phyloP scores from a whole-genome alignment of 352 stramenopile species.

The Globisporangium emineosum region DNA sequence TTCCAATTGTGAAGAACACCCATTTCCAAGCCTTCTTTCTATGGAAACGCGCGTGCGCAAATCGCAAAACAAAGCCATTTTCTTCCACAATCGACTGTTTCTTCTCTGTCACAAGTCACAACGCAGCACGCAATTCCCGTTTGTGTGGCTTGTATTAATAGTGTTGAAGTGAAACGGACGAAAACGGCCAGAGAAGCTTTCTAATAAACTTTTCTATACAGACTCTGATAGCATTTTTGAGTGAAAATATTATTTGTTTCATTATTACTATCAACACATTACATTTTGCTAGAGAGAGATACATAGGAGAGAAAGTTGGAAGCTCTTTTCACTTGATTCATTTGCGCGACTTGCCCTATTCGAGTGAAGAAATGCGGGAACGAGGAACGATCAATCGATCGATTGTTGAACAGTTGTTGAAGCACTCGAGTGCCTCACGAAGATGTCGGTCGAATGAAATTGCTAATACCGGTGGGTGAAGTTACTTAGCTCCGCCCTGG shows the following conservation, averaged over 20 bases:
- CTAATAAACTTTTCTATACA: background rate
- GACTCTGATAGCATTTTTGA: background rate
- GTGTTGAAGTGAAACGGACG: background rate
- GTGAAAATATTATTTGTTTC: background rate
- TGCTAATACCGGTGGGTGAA: no score
- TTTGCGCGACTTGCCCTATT: background rate
- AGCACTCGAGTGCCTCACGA: background rate
- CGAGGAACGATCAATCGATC: background rate
- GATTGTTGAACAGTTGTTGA: background rate
- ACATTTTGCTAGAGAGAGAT: background rate
- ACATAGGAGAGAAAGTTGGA: background rate
- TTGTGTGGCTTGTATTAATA: background rate
- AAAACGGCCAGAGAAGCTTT: background rate
- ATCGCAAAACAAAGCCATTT: background rate
- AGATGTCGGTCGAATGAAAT: background rate
- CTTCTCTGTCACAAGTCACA: background rate
- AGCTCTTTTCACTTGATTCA: background rate
- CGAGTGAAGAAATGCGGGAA: background rate
- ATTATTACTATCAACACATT: background rate
- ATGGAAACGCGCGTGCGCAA: background rate
- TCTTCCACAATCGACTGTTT: background rate
- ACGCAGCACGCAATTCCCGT: background rate
- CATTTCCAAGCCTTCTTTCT: background rate
- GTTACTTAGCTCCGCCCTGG: no score
- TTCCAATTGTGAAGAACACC: background rate